Percentiles rank a stretch among this genome's conserved stretches.
Evolutionary conservation across 768 basidiomycete species (phyloP).

Genomic region (Dacryopinax spathularia): DNA sequence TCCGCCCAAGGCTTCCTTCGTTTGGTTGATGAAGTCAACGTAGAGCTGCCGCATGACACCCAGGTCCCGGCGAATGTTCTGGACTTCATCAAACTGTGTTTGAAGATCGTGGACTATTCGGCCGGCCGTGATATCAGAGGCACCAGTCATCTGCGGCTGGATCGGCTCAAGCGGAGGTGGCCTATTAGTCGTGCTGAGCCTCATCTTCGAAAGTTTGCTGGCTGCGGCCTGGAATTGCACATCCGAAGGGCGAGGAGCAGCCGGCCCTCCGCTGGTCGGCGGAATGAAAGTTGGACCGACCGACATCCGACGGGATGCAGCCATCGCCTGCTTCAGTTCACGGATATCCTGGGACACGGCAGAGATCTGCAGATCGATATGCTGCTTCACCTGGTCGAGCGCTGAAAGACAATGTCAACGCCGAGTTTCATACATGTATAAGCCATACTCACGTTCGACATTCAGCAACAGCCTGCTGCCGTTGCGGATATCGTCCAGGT

Average conservation of each 20-base stretch:
- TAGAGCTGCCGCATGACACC: constrained; percentile 91
- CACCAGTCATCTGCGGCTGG: constrained; percentile 59
- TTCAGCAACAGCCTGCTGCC: constrained; percentile 81
- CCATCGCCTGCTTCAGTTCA: constrained; percentile 60
- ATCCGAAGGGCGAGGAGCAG: constrained; percentile 30
- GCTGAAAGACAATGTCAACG: constrained; percentile 34
- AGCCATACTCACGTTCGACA: constrained; percentile 74
- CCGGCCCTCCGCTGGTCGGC: constrained; percentile 24
- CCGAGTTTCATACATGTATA: constrained; percentile 5
- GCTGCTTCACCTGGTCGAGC: constrained; percentile 96
- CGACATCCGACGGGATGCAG: constrained; percentile 39
- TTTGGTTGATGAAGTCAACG: constrained; percentile 81
- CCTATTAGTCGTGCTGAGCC: neutral
- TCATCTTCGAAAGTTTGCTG: constrained; percentile 10
- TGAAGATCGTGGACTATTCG: constrained; percentile 71
- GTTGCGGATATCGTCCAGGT: constrained; percentile 81
- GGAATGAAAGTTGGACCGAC: constrained; percentile 20
- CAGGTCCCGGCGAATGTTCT: constrained; percentile 82
- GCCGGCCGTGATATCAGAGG: constrained; percentile 54
- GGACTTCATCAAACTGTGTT: constrained; percentile 89
- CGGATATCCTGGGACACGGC: constrained; percentile 75
- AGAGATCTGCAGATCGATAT: constrained; percentile 86
- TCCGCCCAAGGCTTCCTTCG: constrained; percentile 67
- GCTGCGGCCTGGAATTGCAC: constrained; percentile 15
- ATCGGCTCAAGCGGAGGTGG: constrained; percentile 26